Base-by-base conservation (phyloP, 345 rosid genomes). In the Gynandropsis gynandra region DNA sequence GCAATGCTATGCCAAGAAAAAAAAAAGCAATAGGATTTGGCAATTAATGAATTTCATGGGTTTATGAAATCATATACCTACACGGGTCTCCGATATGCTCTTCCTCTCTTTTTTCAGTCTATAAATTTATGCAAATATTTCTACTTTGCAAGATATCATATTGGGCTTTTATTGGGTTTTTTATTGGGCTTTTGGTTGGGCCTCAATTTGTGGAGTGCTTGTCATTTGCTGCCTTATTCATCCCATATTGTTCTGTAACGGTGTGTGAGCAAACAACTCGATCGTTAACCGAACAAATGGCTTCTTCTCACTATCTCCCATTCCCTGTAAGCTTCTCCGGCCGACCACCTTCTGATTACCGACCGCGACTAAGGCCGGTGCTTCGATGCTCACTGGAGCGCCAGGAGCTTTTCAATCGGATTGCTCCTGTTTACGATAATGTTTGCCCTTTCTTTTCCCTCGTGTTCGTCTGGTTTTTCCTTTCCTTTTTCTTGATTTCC, bases 351-450 rank as follows among this genome's bases (percentile, higher is more conserved):
- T 4, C 17, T 3, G 15, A 38, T 33, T 53, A 13, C 32, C 42
- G 50, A 31, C 19, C 47, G 48, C 58, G 51, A 11, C 50, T 31
- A 56, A 33, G 38, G 5, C 0, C 10, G 33, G 24, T 50, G 2
- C 53, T 69, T 15, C 70, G 64, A 32, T 82, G 81, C 61, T 50
- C 82, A 1, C 33, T 13, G 43, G 88, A 85, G 17, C 87, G 86
- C 15, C 85, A 59, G 64, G 72, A 45, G 12, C 80, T 87, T 13
- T 92, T 92, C 52, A 72, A 60, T 65, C 81, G 93, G 51, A 92
- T 87, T 59, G 86, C 93, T 68, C 85, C 88, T 8, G 87, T 80
- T 58, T 82, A 90, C 49, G 92, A 90, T 50, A 76, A 79, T 47
- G 83, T 87, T n/a, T 12, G 31, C 7, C 34, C 35, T 19, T 6